Evolutionary conservation across 331 rosid genomes (phyloP), one percentile per base, ranked within the genome.

Genomic region (Malus hybrid): DNA sequence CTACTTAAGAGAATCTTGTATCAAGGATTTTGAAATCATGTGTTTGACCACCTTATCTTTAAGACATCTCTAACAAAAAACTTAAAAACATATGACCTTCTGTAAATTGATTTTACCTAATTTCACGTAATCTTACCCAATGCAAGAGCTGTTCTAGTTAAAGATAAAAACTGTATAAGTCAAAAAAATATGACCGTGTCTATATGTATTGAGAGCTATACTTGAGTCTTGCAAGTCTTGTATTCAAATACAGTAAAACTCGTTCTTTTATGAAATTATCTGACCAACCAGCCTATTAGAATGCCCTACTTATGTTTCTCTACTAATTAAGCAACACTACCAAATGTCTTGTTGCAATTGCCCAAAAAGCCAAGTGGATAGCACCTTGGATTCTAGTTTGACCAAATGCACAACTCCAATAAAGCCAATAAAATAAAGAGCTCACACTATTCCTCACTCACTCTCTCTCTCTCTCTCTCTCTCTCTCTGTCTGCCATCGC

Each of bases 301-400:
- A 50, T 50, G 9, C 56, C 3, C 3, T 50, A 50, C 4, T 50
- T 6, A 15, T 5, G 6, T 16, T 50, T 50, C 56, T 50, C n/a
- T 15, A 57, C 12, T 20, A 57, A 57, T 20, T 20, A 57, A 33
- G 8, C 22, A 62, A 39, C 26, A 58, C 5, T 16, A 16, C 20
- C 4, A 6, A 5, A 57, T 10, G 5, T 20, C 63, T 57, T 57
- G 16, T 11, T 20, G 28, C 5, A 57, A 22, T 8, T 3, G 63
- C 46, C 2, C 46, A 39, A 68, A 19, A 18, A 11, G 67, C 44
- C 76, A 75, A 71, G 58, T 80, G 71, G 74, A 78, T 68, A 6
- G 28, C 42, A 76, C 78, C 77, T 80, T 6, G 79, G 83, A 84
- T 76, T 74, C 79, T 72, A 22, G 77, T 80, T 89, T 82, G 91